Conservation (phyloP, 768 basidiomycete species). For the Imleria badia region DNA sequence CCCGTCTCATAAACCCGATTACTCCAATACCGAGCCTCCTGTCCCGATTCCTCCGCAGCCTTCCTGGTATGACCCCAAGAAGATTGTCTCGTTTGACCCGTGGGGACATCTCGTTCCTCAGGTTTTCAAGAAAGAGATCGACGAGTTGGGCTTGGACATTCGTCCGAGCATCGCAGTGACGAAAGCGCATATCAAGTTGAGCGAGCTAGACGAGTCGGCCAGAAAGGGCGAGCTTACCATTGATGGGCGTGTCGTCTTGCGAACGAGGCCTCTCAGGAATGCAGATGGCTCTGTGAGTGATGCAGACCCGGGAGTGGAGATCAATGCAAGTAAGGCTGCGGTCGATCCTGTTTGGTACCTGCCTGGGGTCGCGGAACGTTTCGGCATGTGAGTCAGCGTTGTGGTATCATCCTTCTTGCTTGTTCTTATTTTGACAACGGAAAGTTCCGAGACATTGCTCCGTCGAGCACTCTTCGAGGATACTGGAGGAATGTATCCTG, state of each 20-base stretch:
- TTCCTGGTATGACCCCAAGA: conserved; percentile 69
- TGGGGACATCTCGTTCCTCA: conserved; percentile 87
- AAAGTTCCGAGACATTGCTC: conserved; percentile 77
- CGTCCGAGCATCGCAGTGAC: conserved; percentile 94
- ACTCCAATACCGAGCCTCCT: conserved; percentile 80
- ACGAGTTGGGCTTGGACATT: conserved; percentile 73
- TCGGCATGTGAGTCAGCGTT: conserved; percentile 69
- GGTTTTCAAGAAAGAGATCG: conserved; percentile 61
- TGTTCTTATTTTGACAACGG: background rate
- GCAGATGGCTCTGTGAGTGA: conserved; percentile 58
- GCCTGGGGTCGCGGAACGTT: conserved; percentile 91
- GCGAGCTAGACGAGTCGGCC: conserved; percentile 84
- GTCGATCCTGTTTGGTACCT: conserved; percentile 97
- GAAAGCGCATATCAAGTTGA: conserved; percentile 90
- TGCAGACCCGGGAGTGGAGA: conserved; percentile 78
- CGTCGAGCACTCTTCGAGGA: conserved; percentile 95
- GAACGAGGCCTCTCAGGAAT: conserved; percentile 61
- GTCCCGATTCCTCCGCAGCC: conserved; percentile 75
- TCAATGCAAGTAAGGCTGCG: conserved; percentile 87
- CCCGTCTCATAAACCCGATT: conserved; percentile 81
- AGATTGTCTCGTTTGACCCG: conserved; percentile 93
- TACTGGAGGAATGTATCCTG: conserved; percentile 94
- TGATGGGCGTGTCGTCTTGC: conserved; percentile 82
- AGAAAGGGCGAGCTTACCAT: conserved; percentile 68
- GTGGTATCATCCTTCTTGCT: background rate